These are phyloP conservation scores for Terana coerulea DNA, from an alignment of 768 basidiomycete genomes.

Conservation along the genomic window DNA sequence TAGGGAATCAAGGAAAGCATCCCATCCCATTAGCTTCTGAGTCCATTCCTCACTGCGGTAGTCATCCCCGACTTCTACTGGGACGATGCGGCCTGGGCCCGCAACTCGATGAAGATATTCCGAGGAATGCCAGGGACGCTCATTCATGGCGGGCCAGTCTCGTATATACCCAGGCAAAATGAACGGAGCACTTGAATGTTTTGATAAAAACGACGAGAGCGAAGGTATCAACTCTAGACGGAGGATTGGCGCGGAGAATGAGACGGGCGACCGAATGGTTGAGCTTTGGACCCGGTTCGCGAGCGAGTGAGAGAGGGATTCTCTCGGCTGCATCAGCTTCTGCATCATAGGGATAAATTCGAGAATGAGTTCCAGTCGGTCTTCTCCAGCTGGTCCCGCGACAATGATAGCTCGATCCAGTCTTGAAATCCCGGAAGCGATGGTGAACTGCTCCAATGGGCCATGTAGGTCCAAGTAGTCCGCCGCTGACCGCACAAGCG, in stretches of 20 bases:
- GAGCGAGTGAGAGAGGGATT: constrained; percentile 14
- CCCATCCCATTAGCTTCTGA: constrained; percentile 76
- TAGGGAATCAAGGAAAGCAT: constrained; percentile 60
- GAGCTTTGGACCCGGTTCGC: background rate
- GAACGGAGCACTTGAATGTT: constrained; percentile 56
- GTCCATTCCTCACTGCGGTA: constrained; percentile 82
- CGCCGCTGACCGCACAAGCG: constrained; percentile 51
- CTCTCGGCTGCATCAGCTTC: background rate
- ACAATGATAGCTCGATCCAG: constrained; percentile 84
- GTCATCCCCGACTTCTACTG: constrained; percentile 84
- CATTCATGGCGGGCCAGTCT: constrained; percentile 76
- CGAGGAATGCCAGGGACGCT: constrained; percentile 65
- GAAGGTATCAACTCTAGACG: constrained; percentile 50
- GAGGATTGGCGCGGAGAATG: constrained; percentile 29
- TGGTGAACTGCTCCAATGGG: background rate
- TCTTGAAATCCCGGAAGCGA: constrained; percentile 45
- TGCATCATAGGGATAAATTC: constrained; percentile 64
- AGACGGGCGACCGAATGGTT: constrained; percentile 6
- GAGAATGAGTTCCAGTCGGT: constrained; percentile 58
- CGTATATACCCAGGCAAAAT: constrained; percentile 58
- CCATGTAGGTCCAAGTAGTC: constrained; percentile 21
- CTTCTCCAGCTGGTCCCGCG: constrained; percentile 68
- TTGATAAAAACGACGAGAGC: constrained; percentile 42
- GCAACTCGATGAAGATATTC: constrained; percentile 66
- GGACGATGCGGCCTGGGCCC: constrained; percentile 82